A percentile compares a stretch with the other conserved stretches of the same genome.
phyloP scores from a whole-genome alignment of 108 stramenopile genomes.

The Skeletonema grethae region DNA sequence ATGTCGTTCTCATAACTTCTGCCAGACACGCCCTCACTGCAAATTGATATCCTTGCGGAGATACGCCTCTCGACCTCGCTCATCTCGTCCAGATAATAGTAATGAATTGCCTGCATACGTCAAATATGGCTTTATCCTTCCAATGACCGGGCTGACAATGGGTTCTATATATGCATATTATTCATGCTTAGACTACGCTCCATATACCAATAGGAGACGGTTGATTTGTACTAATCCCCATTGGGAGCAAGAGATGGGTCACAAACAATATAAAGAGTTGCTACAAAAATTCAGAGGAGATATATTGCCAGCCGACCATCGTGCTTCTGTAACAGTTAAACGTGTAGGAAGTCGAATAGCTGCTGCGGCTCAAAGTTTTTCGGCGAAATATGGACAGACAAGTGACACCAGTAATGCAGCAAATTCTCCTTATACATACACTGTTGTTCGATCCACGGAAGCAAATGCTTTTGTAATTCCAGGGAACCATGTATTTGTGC shows the following conservation, averaged over 20 bases:
- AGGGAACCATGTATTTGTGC: slow-evolving; percentile 82
- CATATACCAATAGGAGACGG: slow-evolving; percentile 72
- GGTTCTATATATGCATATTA: slow-evolving; percentile 53
- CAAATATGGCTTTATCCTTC: slow-evolving; percentile 27
- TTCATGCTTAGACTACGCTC: slow-evolving; percentile 65
- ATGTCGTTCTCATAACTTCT: background rate
- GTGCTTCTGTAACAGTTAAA: slow-evolving; percentile 66
- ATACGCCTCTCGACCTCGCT: background rate
- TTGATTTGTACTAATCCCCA: slow-evolving; percentile 61
- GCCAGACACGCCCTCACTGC: background rate
- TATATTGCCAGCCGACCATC: slow-evolving; percentile 68
- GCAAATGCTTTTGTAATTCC: slow-evolving; percentile 90
- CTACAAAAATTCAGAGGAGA: slow-evolving; percentile 47
- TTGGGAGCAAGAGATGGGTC: slow-evolving; percentile 55
- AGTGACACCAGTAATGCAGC: background rate
- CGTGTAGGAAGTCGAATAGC: slow-evolving; percentile 78
- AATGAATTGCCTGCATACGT: slow-evolving; percentile 17
- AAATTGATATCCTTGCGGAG: background rate
- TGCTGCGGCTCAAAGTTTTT: slow-evolving; percentile 54
- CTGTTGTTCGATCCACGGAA: slow-evolving; percentile 68
- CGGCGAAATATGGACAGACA: slow-evolving; percentile 1
- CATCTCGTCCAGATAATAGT: background rate
- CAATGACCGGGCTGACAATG: slow-evolving; percentile 38
- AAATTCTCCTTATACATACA: slow-evolving; percentile 61
- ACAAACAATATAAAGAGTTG: slow-evolving; percentile 60